A percentile compares a stretch with the other conserved stretches of the same genome.
phyloP scores from a whole-genome alignment of 2,329 filamentous ascomycete genomes.

The Chrysoporthe cubensis region DNA sequence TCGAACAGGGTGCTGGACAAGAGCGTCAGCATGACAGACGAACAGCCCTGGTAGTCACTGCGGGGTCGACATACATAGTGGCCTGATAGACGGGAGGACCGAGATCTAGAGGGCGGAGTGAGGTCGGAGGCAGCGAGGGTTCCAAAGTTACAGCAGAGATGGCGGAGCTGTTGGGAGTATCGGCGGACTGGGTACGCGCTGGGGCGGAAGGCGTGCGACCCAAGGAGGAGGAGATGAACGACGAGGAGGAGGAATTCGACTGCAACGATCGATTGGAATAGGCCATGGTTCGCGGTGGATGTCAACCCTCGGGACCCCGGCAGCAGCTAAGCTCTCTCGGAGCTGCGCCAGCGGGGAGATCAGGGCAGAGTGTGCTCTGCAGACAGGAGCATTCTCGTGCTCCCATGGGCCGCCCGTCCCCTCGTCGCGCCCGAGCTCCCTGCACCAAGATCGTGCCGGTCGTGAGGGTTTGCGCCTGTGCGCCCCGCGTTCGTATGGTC shows the following conservation, averaged over 20 bases:
- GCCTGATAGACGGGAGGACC: conserved; percentile 58
- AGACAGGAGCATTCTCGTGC: conserved; percentile 21
- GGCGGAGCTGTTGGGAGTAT: conserved; percentile 51
- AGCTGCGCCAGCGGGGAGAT: conserved; percentile 17
- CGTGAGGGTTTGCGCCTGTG: neutral
- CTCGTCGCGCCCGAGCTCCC: neutral
- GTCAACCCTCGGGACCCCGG: conserved; percentile 31
- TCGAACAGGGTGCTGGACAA: conserved; percentile 52
- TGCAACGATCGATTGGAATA: conserved; percentile 33
- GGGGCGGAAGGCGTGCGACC: conserved; percentile 46
- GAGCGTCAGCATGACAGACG: conserved; percentile 21
- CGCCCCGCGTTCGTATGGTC: neutral
- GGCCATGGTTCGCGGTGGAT: conserved; percentile 41
- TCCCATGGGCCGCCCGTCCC: conserved; percentile 3
- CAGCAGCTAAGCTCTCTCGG: conserved; percentile 33
- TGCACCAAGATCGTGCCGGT: neutral
- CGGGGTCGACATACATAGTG: conserved; percentile 48
- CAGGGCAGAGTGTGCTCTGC: conserved; percentile 11
- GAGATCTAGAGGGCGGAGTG: conserved; percentile 52
- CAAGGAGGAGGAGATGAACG: conserved; percentile 51
- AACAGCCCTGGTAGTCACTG: conserved; percentile 1
- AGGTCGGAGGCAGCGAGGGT: conserved; percentile 45
- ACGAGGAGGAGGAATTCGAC: conserved; percentile 52
- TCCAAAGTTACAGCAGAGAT: conserved; percentile 47
- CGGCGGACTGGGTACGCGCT: conserved; percentile 46